Percentiles rank a stretch among this genome's conserved stretches.
Evolutionary conservation across 441 rosid species (phyloP).

Genomic region (Kokia cookei): DNA sequence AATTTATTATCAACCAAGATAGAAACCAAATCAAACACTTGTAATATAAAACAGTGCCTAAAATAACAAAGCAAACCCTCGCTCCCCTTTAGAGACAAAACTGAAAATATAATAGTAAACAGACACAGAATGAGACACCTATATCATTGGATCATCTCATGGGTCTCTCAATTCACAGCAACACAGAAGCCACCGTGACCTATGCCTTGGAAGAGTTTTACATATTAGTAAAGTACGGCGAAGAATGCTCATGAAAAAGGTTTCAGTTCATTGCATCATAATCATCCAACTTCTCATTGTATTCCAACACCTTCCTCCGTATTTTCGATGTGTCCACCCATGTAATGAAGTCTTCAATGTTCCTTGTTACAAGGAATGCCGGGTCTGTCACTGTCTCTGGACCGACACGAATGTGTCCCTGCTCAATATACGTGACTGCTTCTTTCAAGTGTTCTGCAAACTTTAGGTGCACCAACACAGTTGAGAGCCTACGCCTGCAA

Average conservation of each 20-base stretch:
- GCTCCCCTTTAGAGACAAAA: background rate
- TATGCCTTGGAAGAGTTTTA: background rate
- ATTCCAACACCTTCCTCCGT: conserved; percentile 72
- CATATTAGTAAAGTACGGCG: too few relatives aligned
- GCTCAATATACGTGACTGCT: conserved; percentile 89
- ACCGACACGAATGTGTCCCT: conserved; percentile 92
- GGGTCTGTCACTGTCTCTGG: conserved; percentile 86
- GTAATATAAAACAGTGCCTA: background rate
- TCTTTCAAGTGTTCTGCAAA: conserved; percentile 86
- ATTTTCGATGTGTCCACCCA: conserved; percentile 98
- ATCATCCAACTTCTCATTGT: conserved; percentile 83
- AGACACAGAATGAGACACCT: background rate
- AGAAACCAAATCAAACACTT: too few relatives aligned
- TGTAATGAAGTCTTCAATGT: conserved; percentile 90
- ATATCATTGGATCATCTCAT: background rate
- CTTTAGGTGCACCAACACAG: conserved; percentile 58
- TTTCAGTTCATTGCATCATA: conserved; percentile 59
- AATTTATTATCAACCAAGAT: too few relatives aligned
- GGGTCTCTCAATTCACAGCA: background rate
- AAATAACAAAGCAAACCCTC: background rate
- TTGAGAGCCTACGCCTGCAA: conserved; percentile 75
- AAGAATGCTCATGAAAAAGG: background rate
- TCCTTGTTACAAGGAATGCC: conserved; percentile 80
- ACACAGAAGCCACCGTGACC: background rate
- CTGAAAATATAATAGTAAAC: background rate